These are phyloP conservation scores for Pestalotiopsis sp. DNA, from an alignment of 2,329 filamentous ascomycete species.

Conservation along the genomic window DNA sequence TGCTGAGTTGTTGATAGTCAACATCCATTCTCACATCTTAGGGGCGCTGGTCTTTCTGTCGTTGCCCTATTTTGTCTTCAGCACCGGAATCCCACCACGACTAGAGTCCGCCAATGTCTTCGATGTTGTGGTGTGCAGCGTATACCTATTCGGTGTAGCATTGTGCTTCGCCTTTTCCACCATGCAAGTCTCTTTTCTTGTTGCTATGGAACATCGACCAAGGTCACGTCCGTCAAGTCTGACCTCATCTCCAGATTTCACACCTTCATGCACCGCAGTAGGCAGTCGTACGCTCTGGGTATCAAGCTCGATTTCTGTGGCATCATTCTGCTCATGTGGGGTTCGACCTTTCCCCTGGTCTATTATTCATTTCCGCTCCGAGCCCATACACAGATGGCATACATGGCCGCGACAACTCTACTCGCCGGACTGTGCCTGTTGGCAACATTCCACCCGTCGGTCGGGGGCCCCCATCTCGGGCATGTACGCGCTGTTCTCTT, in stretches of 20 bases:
- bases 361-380: conserved; percentile 54
- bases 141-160: conserved; percentile 19
- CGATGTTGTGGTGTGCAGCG: conserved; percentile 39
- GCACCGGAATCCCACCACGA: conserved; percentile 35
- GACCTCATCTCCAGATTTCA: conserved; percentile 48
- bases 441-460: conserved; percentile 38
- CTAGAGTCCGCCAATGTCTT: conserved; percentile 35
- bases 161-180: conserved; percentile 49
- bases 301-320: conserved; percentile 65
- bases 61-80: conserved; percentile 40
- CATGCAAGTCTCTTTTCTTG: conserved; percentile 30
- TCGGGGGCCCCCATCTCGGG: conserved; percentile 39
- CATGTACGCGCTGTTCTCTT: conserved; percentile 42
- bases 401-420: conserved; percentile 36
- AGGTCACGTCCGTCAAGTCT: not conserved
- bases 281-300: conserved; percentile 49
- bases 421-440: conserved; percentile 40
- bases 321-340: conserved; percentile 65
- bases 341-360: conserved; percentile 60
- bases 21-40: conserved; percentile 48
- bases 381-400: conserved; percentile 32
- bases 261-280: conserved; percentile 58
- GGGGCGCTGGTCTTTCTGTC: conserved; percentile 42
- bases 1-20: conserved; percentile 30
- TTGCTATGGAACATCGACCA: not conserved